Percentiles rank a stretch among this genome's conserved stretches.
Evolutionary conservation across 345 rosid genomes (phyloP).

Genomic region (Citrus maxima): DNA sequence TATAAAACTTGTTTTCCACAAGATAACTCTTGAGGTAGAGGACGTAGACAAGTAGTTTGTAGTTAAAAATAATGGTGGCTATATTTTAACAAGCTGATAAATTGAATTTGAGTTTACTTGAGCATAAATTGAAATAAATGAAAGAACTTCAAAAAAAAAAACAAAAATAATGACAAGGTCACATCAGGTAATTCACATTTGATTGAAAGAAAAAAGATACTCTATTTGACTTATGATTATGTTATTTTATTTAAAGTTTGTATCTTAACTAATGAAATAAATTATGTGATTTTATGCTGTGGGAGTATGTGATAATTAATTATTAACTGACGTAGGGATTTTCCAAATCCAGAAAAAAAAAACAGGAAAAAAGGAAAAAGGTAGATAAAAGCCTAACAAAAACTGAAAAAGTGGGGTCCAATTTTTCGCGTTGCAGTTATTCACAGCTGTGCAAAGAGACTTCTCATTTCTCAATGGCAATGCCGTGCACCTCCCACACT

Average conservation of each 20-base stretch:
- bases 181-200: neutral
- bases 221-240: too few relatives aligned
- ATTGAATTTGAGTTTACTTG: neutral
- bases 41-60: too few relatives aligned
- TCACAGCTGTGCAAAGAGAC: slow-evolving; percentile 27
- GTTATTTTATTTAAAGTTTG: too few relatives aligned
- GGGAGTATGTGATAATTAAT: too few relatives aligned
- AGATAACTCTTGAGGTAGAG: too few relatives aligned
- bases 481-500: neutral
- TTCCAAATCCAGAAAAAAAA: neutral
- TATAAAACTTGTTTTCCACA: neutral
- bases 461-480: neutral
- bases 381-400: neutral
- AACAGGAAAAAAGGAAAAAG: neutral
- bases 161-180: neutral
- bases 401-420: neutral
- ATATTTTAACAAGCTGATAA: neutral
- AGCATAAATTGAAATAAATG: neutral
- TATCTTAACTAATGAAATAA: too few relatives aligned
- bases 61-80: neutral
- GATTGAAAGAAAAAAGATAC: too few relatives aligned
- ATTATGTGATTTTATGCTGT: too few relatives aligned
- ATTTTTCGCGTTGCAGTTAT: neutral
- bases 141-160: neutral
- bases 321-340: too few relatives aligned